These are phyloP conservation scores for Basidiobolus meristosporus DNA, from an alignment of 371 early-diverging fungal genomes.

Conservation along the genomic window DNA sequence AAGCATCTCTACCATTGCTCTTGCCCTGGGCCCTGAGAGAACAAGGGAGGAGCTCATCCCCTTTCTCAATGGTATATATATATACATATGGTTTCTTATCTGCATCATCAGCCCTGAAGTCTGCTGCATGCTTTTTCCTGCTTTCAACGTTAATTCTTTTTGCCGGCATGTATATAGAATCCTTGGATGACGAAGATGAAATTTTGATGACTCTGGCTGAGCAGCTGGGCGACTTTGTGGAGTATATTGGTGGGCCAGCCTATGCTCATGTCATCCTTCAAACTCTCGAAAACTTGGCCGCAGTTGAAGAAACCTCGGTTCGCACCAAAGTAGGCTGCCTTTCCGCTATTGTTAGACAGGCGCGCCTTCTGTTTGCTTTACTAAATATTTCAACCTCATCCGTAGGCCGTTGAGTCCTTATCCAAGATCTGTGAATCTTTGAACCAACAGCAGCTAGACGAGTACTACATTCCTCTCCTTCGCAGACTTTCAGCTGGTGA, in stretches of 20 bases:
- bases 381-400: neutral
- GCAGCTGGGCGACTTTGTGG: conserved; percentile 77
- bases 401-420: conserved; percentile 82
- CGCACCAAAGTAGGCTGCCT: conserved; percentile 70
- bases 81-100: neutral
- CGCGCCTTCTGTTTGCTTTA: neutral
- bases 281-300: conserved; percentile 86
- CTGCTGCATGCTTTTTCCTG: neutral
- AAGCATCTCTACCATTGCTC: conserved; percentile 76
- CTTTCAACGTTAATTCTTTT: neutral
- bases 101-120: neutral
- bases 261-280: conserved; percentile 70
- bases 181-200: conserved; percentile 95
- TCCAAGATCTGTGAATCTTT: conserved; percentile 55
- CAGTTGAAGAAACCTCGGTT: conserved; percentile 92
- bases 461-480: conserved; percentile 74
- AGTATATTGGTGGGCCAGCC: conserved; percentile 77
- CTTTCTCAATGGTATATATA: conserved; percentile 73
- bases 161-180: conserved; percentile 36
- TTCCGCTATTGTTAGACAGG: neutral
- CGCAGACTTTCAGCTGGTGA: conserved; percentile 80
- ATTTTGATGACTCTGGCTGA: conserved; percentile 83
- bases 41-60: conserved; percentile 91
- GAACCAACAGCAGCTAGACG: conserved; percentile 60
- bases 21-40: conserved; percentile 87